A percentile compares a stretch with the other conserved stretches of the same genome.
phyloP scores from a whole-genome alignment of 1,284 basidiomycete genomes.

The Coriolopsis trogii region DNA sequence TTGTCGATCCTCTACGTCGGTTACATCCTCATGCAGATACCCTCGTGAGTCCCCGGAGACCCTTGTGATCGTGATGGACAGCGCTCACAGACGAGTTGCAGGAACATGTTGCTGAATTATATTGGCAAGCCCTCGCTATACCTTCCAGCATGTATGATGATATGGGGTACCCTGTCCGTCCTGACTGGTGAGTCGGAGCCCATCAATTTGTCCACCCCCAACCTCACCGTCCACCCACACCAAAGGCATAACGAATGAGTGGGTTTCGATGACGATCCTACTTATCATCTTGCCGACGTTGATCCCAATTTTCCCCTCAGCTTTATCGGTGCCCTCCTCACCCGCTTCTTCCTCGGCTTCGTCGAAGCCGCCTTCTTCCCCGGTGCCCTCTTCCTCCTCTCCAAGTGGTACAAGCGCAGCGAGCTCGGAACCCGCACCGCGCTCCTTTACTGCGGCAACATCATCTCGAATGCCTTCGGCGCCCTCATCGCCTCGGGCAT shows the following conservation, averaged over 20 bases:
- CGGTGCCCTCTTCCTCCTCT: conserved; percentile 61
- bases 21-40: conserved; percentile 81
- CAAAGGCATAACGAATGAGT: conserved; percentile 30
- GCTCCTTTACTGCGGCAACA: conserved; percentile 72
- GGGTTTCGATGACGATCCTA: background rate
- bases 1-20: conserved; percentile 79
- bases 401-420: conserved; percentile 72
- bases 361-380: conserved; percentile 79
- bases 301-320: conserved; percentile 36
- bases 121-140: conserved; percentile 77
- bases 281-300: conserved; percentile 1
- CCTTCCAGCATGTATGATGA: conserved; percentile 68
- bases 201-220: background rate
- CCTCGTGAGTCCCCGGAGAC: conserved; percentile 57
- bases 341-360: conserved; percentile 76
- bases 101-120: conserved; percentile 74
- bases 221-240: background rate
- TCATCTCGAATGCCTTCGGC: conserved; percentile 85
- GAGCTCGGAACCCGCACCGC: conserved; percentile 77
- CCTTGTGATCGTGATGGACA: background rate
- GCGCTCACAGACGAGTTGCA: conserved; percentile 28
- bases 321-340: conserved; percentile 70
- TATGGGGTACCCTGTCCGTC: conserved; percentile 49
- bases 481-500: conserved; percentile 78
- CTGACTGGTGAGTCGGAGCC: conserved; percentile 22